A percentile compares a stretch with the other conserved stretches of the same genome.
These are phyloP conservation scores for Blastobotrys raffinosifermentans DNA, from an alignment of 1,139 yeast species.

Conservation along the genomic window DNA sequence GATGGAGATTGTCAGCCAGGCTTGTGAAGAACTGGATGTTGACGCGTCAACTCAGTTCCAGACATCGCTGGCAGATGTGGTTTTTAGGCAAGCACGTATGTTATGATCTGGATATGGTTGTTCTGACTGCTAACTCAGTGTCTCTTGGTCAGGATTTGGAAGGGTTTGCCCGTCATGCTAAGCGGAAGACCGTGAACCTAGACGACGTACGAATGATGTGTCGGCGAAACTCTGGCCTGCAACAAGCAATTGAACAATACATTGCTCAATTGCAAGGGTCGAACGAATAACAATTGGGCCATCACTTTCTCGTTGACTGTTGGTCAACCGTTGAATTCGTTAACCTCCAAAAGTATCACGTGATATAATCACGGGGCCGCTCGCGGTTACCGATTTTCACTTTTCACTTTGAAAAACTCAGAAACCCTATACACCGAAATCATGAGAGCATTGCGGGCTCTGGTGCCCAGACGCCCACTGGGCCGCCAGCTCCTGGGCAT, in stretches of 20 bases:
- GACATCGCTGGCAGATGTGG: slow-evolving; percentile 29
- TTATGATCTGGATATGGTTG: background rate
- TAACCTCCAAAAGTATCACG: too few relatives aligned
- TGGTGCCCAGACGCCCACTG: slow-evolving; percentile 1
- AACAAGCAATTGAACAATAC: slow-evolving; percentile 24
- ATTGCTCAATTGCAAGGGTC: too few relatives aligned
- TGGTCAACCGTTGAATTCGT: too few relatives aligned
- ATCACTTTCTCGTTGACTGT: too few relatives aligned
- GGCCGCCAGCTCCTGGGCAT: background rate
- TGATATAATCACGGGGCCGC: too few relatives aligned
- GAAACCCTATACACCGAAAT: background rate
- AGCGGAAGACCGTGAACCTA: slow-evolving; percentile 24
- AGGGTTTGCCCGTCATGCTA: slow-evolving; percentile 27
- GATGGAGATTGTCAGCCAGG: slow-evolving; percentile 28
- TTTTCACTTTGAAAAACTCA: too few relatives aligned
- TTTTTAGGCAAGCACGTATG: slow-evolving; percentile 28
- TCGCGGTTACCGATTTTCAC: too few relatives aligned
- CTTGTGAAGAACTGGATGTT: slow-evolving; percentile 20
- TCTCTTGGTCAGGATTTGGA: slow-evolving; percentile 26
- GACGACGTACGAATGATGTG: slow-evolving; percentile 31
- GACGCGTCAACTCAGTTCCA: slow-evolving; percentile 29
- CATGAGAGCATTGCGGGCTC: slow-evolving; percentile 1
- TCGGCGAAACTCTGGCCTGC: slow-evolving; percentile 28
- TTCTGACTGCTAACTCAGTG: slow-evolving; percentile 11
- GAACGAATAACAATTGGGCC: too few relatives aligned